Conservation (phyloP, 805 yeast genomes). For the Schizosaccharomyces octosporus region DNA sequence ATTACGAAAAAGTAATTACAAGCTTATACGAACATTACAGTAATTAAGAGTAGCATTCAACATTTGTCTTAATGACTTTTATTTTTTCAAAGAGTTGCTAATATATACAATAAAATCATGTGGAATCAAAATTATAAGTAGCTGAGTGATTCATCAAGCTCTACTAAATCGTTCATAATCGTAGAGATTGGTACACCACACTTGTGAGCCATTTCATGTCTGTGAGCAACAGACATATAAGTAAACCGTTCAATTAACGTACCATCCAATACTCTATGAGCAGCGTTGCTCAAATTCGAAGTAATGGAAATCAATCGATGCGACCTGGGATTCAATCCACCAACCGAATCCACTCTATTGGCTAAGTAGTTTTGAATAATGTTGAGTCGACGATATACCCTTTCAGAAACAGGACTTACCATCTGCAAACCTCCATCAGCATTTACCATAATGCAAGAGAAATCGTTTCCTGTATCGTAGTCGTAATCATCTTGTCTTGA, state of each 20-base stretch:
- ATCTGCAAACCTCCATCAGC: slow-evolving; percentile 58
- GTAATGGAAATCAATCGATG: slow-evolving; percentile 5
- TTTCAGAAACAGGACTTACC: slow-evolving; percentile 51
- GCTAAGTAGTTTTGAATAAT: slow-evolving; percentile 67
- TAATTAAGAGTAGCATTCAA: no score
- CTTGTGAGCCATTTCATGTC: slow-evolving; percentile 6
- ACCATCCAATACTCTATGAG: background rate
- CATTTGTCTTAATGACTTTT: background rate
- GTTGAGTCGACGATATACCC: slow-evolving; percentile 53
- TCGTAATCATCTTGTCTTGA: slow-evolving; percentile 1
- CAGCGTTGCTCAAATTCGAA: background rate
- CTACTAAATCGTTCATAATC: slow-evolving; percentile 7
- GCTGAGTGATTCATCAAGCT: slow-evolving; percentile 6
- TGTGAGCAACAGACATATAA: slow-evolving; percentile 5
- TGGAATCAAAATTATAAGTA: slow-evolving; percentile 5
- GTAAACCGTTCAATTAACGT: background rate
- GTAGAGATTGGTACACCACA: slow-evolving; percentile 7
- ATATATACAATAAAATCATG: background rate
- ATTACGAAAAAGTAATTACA: no score
- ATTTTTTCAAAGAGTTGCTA: background rate
- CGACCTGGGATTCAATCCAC: slow-evolving; percentile 53
- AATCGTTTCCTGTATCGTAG: slow-evolving; percentile 9
- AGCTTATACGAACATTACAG: no score
- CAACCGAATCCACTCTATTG: slow-evolving; percentile 47
- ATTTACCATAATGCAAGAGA: slow-evolving; percentile 42